Percentiles rank a stretch among this genome's conserved stretches.
Evolutionary conservation across 1,284 basidiomycete species (phyloP).

Genomic region (Puccinia sorghi): DNA sequence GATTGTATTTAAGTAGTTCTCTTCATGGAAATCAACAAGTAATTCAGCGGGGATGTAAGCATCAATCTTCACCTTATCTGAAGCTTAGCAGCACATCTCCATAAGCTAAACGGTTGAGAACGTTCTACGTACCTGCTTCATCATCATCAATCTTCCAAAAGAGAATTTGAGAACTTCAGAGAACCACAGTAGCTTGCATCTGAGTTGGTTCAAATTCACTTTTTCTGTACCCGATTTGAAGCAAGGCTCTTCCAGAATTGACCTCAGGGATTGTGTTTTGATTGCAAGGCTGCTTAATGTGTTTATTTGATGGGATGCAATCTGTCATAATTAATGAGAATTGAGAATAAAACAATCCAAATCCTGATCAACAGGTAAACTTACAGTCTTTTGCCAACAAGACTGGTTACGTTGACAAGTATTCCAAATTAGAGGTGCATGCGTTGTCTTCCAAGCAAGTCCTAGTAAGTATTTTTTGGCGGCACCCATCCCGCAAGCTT

Average conservation of each 20-base stretch:
- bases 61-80: not conserved
- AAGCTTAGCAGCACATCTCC: no score
- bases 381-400: no score
- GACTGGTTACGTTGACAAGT: no score
- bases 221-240: not conserved
- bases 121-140: not conserved
- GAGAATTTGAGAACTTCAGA: not conserved
- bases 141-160: not conserved
- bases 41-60: not conserved
- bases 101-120: constrained; percentile 5
- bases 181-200: not conserved
- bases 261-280: not conserved
- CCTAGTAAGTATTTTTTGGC: no score
- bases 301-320: not conserved
- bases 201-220: not conserved
- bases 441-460: no score
- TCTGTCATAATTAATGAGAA: no score
- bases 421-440: no score
- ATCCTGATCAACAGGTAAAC: no score
- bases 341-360: no score
- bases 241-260: not conserved
- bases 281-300: not conserved
- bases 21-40: not conserved
- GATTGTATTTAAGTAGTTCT: not conserved
- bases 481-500: no score